phyloP scores from a whole-genome alignment of 2,329 filamentous ascomycete genomes.

The Curvularia hawaiiensis region DNA sequence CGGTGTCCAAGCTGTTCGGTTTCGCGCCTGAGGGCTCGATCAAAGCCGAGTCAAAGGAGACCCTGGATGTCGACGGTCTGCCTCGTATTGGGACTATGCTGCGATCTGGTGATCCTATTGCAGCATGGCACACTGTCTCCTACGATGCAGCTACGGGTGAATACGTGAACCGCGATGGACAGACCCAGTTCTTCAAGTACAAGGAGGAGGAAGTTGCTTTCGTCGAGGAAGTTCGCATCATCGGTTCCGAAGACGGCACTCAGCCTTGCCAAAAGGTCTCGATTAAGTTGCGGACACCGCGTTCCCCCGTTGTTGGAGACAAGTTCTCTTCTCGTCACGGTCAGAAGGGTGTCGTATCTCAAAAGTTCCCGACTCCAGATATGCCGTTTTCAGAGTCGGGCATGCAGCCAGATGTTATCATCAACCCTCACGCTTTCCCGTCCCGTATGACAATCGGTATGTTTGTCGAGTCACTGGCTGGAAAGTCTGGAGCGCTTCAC shows the following conservation, averaged over 20 bases:
- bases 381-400: conserved; percentile 98
- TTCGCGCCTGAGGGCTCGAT: conserved; percentile 81
- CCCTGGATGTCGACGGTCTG: conserved; percentile 85
- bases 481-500: conserved; percentile 92
- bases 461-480: conserved; percentile 96
- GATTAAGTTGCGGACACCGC: conserved; percentile 89
- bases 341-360: conserved; percentile 95
- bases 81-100: conserved; percentile 80
- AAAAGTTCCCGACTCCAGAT: conserved; percentile 91
- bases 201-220: conserved; percentile 89
- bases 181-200: conserved; percentile 90
- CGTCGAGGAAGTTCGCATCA: conserved; percentile 89
- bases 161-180: conserved; percentile 82
- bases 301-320: conserved; percentile 92
- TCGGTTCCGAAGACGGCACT: conserved; percentile 81
- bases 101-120: conserved; percentile 80
- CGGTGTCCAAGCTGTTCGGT: conserved; percentile 83
- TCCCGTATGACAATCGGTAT: conserved; percentile 99
- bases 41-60: conserved; percentile 70
- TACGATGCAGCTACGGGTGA: conserved; percentile 73
- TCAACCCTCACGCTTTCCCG: conserved; percentile 99
- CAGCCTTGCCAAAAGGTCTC: conserved; percentile 88
- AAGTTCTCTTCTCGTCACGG: conserved; percentile 99
- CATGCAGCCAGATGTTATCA: conserved; percentile 97
- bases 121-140: conserved; percentile 87